A percentile compares a stretch with the other conserved stretches of the same genome.
Conservation (phyloP, 257 asterid genomes). For the Lycium ferocissimum region DNA sequence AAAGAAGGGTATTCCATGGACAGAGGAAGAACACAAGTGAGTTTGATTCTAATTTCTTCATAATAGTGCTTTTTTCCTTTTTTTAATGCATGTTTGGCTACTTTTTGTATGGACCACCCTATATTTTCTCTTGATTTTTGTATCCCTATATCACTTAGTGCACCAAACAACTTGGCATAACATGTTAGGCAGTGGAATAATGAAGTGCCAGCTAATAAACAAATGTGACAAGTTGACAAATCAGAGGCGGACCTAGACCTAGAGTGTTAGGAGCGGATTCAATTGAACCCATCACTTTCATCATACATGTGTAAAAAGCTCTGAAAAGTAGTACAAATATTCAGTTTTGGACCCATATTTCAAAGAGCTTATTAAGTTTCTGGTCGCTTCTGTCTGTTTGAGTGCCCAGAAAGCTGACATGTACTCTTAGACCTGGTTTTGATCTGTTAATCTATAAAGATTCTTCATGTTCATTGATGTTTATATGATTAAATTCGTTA, state of each 20-base stretch:
- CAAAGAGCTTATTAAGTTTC: background rate
- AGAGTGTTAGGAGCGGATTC: background rate
- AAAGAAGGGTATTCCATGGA: slow-evolving; percentile 97
- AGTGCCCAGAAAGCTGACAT: slow-evolving; percentile 16
- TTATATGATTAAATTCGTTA: slow-evolving; percentile 27
- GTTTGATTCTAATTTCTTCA: slow-evolving; percentile 33
- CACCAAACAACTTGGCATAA: slow-evolving; percentile 25
- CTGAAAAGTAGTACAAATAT: background rate
- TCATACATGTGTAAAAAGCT: background rate
- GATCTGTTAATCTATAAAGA: slow-evolving; percentile 5
- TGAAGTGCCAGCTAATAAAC: slow-evolving; percentile 20
- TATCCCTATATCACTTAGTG: slow-evolving; percentile 23
- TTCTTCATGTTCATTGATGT: slow-evolving; percentile 12
- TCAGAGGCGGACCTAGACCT: background rate
- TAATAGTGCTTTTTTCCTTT: background rate
- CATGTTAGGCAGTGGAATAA: slow-evolving; percentile 22
- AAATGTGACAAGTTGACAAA: slow-evolving; percentile 12
- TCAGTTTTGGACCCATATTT: background rate
- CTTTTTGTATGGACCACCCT: slow-evolving; percentile 27
- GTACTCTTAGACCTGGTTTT: background rate
- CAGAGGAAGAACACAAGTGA: slow-evolving; percentile 95
- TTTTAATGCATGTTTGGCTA: slow-evolving; percentile 26
- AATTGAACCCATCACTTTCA: background rate
- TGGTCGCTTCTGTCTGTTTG: background rate
- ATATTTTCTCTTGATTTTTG: slow-evolving; percentile 16